Evolutionary conservation across 345 rosid genomes (phyloP).

Genomic region (Lagerstroemia speciosa): DNA sequence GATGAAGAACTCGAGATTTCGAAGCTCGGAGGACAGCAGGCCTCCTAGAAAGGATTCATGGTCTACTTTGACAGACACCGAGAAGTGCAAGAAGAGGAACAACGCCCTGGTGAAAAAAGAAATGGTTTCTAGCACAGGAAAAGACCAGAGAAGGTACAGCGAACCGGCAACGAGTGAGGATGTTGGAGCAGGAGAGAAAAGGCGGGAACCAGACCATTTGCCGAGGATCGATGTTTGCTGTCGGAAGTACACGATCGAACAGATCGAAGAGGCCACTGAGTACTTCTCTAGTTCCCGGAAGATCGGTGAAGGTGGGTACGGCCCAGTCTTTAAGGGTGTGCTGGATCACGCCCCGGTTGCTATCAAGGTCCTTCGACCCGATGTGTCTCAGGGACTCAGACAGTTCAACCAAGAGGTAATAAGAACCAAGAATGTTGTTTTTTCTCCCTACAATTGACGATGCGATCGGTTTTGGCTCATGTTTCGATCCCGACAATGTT

Average conservation of each 20-base stretch:
- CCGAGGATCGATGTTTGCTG: constrained; percentile 17
- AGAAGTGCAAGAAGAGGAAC: constrained; percentile 15
- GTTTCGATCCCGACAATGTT: too few species aligned
- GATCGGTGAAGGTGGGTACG: constrained; percentile 92
- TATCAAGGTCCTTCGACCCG: constrained; percentile 66
- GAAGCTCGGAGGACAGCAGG: constrained; percentile 30
- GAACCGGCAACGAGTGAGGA: neutral
- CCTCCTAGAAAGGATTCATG: constrained; percentile 29
- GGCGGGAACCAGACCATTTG: constrained; percentile 11
- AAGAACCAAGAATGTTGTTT: neutral
- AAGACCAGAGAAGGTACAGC: constrained; percentile 11
- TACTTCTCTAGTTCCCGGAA: constrained; percentile 37
- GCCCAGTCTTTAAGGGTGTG: constrained; percentile 56
- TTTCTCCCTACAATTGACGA: neutral
- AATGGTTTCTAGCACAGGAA: constrained; percentile 33
- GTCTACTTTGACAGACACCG: constrained; percentile 24
- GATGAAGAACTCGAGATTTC: constrained; percentile 22
- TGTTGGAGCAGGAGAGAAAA: constrained; percentile 18
- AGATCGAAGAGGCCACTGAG: constrained; percentile 57
- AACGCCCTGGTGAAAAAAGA: constrained; percentile 28
- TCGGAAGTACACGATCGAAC: constrained; percentile 44
- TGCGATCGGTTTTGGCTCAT: neutral
- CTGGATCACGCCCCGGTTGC: constrained; percentile 58
- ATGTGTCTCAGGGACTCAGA: constrained; percentile 55
- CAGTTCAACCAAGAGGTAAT: constrained; percentile 79